Evolutionary conservation across 371 early-diverging fungal species (phyloP).

Genomic region (Zopfochytrium polystomum): DNA sequence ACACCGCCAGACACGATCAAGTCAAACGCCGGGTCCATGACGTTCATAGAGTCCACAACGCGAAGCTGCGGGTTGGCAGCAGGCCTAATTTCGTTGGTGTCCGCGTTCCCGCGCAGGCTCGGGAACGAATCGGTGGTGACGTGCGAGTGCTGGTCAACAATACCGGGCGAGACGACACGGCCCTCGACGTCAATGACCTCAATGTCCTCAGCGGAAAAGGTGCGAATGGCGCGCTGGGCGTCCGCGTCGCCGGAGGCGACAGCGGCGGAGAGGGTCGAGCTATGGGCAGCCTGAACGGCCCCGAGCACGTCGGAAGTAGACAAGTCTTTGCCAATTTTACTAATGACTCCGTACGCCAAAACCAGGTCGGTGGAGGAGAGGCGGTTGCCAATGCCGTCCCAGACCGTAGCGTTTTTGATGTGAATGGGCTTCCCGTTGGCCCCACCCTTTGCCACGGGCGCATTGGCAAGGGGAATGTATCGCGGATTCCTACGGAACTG

Average conservation of each 20-base stretch:
- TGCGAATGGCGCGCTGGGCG: background rate
- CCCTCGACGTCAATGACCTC: conserved; percentile 63
- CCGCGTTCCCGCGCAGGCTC: conserved; percentile 48
- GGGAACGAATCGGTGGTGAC: conserved; percentile 64
- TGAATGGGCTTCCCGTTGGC: background rate
- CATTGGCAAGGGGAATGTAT: background rate
- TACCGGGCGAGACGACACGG: conserved; percentile 73
- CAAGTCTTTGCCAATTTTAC: conserved; percentile 12
- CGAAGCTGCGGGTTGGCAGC: conserved; percentile 52
- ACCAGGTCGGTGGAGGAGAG: conserved; percentile 49
- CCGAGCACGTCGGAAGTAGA: background rate
- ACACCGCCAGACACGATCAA: conserved; percentile 75
- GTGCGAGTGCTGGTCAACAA: conserved; percentile 79
- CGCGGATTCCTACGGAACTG: background rate
- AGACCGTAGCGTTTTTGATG: conserved; percentile 43
- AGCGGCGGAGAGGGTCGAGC: background rate
- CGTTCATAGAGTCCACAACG: conserved; percentile 32
- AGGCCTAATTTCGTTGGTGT: conserved; percentile 70
- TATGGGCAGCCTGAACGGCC: background rate
- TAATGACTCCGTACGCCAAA: conserved; percentile 14
- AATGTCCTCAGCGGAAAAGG: conserved; percentile 11
- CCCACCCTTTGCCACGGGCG: background rate
- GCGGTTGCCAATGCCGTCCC: conserved; percentile 54
- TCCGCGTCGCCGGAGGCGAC: background rate
- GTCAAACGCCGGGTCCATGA: conserved; percentile 61